Evolutionary conservation across 2,329 filamentous ascomycete genomes (phyloP), one percentile per base, ranked within the genome.

Genomic region (Ceratocystis destructans): DNA sequence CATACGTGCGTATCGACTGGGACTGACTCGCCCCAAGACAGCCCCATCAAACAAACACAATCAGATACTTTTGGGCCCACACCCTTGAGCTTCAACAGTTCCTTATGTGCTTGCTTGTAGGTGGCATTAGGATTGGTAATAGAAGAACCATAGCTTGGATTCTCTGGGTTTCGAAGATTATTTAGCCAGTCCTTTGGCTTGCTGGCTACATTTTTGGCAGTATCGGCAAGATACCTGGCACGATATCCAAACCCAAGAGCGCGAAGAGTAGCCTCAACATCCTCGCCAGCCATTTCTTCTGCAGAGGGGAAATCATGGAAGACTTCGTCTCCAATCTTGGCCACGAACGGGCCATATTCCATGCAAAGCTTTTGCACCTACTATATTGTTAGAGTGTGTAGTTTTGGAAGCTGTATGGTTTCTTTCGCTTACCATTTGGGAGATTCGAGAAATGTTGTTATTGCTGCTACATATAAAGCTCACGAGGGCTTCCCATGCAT

Each of bases 391-490:
- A 59, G 17, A n/a, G 28, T 20, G 55, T 6, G 7, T n/a, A 10
- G 8, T 37, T 33, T 31, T 25, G 3, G 5, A 2, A 15, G 15
- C 12, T 57, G 55, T 59, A 33, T 37, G 25, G 4, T 15, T 17
- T 20, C 15, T 28, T 15, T 10, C 53, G 46, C 73, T 69, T 72
- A 88, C 91, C 94, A 99, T 99, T 76, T 95, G 89, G 4, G 89
- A 93, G 74, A 99, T 99, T 48, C 94, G 85, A 1, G 87, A 83
- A 68, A 99, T 99, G 74, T 99, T 96, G 77, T 99, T 99, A 77
- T 99, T 99, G 76, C 91, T 96, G 76, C 92, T 96, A 80, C 94
- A 99, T 70, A 99, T 99, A 76, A 99, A 99, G 66, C 88, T 87
- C 28, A 99, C 80, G 25, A 99, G 79, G 0, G 94, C 86, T 75